Evolutionary conservation across 768 basidiomycete species (phyloP).

Genomic region (Termitomyces eurrhizus): DNA sequence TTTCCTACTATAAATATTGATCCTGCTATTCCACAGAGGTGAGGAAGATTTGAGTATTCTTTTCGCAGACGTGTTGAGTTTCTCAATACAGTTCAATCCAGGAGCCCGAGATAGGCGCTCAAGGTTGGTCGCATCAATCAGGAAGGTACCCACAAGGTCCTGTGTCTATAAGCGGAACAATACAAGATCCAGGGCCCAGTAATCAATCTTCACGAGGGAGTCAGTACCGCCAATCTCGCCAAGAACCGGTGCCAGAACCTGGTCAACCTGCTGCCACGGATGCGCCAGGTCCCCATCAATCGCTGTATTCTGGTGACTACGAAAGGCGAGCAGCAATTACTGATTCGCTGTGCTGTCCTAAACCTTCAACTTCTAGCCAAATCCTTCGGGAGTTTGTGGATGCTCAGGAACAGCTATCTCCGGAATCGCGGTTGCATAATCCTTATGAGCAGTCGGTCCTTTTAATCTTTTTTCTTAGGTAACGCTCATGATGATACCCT

Average conservation of each 20-base stretch:
- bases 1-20: neutral
- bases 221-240: neutral
- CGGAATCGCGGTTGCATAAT: neutral
- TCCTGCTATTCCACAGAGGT: neutral
- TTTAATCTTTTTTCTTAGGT: neutral
- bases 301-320: constrained; percentile 5
- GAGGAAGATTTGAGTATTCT: neutral
- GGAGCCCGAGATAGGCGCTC: neutral
- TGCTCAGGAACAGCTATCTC: constrained; percentile 1
- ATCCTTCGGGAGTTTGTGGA: constrained; percentile 8
- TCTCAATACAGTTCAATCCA: neutral
- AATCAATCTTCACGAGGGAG: neutral
- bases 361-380: neutral
- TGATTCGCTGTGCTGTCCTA: neutral
- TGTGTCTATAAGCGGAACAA: neutral
- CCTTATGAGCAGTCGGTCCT: neutral
- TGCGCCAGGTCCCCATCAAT: neutral
- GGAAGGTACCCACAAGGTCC: neutral
- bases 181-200: neutral
- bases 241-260: neutral
- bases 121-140: neutral
- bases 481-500: neutral
- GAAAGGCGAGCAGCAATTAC: constrained; percentile 2
- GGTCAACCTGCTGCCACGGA: neutral
- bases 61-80: neutral